Base-by-base conservation (phyloP, 352 stramenopile species). In the Phytophthora europaea region DNA sequence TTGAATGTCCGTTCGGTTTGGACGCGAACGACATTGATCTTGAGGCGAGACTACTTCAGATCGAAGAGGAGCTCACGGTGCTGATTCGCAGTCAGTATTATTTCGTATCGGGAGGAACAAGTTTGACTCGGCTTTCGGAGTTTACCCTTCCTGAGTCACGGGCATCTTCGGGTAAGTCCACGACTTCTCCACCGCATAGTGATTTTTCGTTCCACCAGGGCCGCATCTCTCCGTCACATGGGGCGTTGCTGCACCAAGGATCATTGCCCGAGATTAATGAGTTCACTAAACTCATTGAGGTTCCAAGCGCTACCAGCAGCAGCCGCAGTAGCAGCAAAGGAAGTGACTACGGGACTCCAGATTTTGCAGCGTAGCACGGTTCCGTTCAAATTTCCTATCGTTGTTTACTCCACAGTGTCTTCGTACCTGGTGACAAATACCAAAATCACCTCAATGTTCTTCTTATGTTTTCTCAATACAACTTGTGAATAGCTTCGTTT, bases 1-100 rank as follows among this genome's bases (percentile, higher is more conserved):
- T 95, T 57, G 89, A 95, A 69, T 93, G 86, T 33, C 89, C 89
- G 2, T 94, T 95, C 61, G 89, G 89, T 1, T 58, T 93, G 13
- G 89, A 95, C 26, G 81, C 84, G 26, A 95, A 95, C 59, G 87
- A 95, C 62, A 94, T 95, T 22, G 89, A 95, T 59, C 67, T 95
- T 12, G 89, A 95, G 60, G 79, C 83, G 3, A 75, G 86, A 0
- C 76, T 95, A 52, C 52, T 93, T 12, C 83, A 93, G 69, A 95
- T 95, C 64, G 88, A 95, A 57, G 83, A 95, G 67, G 88, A 95
- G 57, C 83, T 95, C 48, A 93, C 86, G 2, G 86, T 95, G 62
- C 67, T 95, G 12, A 83, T 95, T 18, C 86, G 88, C 43, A 94
- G 88, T 57, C 85, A 93, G 60, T 93, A 95, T 66, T 94, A 94